Conservation (phyloP, 2,329 filamentous ascomycete species). For the Proliferodiscus dingleyae region DNA sequence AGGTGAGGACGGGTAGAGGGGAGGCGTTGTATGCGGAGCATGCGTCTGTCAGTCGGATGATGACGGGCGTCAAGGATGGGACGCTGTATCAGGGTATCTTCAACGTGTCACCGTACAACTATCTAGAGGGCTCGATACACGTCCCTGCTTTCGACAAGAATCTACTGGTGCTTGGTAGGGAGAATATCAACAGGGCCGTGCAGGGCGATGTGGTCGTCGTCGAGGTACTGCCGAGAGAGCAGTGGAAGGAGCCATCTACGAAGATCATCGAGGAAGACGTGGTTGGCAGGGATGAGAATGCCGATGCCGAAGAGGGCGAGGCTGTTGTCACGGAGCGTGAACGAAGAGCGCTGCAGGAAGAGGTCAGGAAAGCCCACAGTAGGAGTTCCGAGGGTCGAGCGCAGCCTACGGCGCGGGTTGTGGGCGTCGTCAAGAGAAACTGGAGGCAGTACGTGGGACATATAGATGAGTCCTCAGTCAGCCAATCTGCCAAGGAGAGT, state of each 20-base stretch:
- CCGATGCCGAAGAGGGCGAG: slow-evolving; percentile 71
- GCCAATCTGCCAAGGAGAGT: slow-evolving; percentile 67
- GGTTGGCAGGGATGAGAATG: slow-evolving; percentile 88
- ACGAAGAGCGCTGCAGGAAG: slow-evolving; percentile 79
- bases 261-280: slow-evolving; percentile 94
- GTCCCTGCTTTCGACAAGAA: slow-evolving; percentile 87
- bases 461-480: slow-evolving; percentile 81
- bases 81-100: slow-evolving; percentile 91
- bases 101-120: slow-evolving; percentile 97
- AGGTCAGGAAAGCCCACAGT: slow-evolving; percentile 80
- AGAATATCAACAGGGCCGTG: slow-evolving; percentile 93
- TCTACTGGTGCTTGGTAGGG: slow-evolving; percentile 80
- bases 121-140: slow-evolving; percentile 87
- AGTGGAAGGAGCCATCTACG: slow-evolving; percentile 94
- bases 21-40: slow-evolving; percentile 85
- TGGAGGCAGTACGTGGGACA: slow-evolving; percentile 98
- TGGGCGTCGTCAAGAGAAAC: slow-evolving; percentile 90
- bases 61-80: slow-evolving; percentile 85
- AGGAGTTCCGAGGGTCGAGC: slow-evolving; percentile 69
- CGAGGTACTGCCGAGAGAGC: slow-evolving; percentile 85
- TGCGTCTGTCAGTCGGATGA: slow-evolving; percentile 82
- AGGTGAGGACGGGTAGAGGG: slow-evolving; percentile 57
- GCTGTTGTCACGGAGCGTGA: slow-evolving; percentile 87
- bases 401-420: slow-evolving; percentile 87
- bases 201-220: slow-evolving; percentile 91